A percentile compares a stretch with the other conserved stretches of the same genome.
phyloP scores from a whole-genome alignment of 371 early-diverging fungal genomes.

The Mortierella sp. region DNA sequence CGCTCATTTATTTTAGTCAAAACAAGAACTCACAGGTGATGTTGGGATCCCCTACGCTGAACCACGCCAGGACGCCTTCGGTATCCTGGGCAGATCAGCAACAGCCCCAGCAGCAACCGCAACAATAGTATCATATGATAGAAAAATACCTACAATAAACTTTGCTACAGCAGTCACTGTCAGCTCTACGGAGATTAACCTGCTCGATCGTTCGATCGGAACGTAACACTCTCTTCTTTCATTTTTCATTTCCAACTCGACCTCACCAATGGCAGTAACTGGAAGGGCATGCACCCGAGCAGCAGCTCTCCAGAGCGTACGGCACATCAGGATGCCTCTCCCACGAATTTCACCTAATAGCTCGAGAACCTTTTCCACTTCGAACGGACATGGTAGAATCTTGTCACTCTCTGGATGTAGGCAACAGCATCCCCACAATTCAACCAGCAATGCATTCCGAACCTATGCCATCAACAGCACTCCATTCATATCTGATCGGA shows the following conservation, averaged over 20 bases:
- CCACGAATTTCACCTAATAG: neutral
- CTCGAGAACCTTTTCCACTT: slow-evolving; percentile 9
- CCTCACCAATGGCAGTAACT: slow-evolving; percentile 29
- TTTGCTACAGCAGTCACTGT: slow-evolving; percentile 4
- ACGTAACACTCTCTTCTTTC: neutral
- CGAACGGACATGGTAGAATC: neutral
- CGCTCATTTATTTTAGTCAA: slow-evolving; percentile 13
- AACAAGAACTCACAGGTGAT: slow-evolving; percentile 38
- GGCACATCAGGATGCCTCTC: neutral
- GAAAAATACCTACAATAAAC: neutral
- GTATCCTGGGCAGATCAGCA: slow-evolving; percentile 54
- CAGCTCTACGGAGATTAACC: too few species aligned
- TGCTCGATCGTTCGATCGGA: slow-evolving; percentile 7
- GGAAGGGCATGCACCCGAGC: slow-evolving; percentile 40
- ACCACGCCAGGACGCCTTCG: slow-evolving; percentile 28
- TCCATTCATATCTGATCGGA: slow-evolving; percentile 18
- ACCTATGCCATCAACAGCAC: slow-evolving; percentile 16
- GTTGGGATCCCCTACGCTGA: slow-evolving; percentile 38
- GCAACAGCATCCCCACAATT: neutral
- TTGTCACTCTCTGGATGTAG: slow-evolving; percentile 2
- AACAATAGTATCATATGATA: neutral
- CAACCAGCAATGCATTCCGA: slow-evolving; percentile 5
- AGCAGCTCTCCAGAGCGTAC: slow-evolving; percentile 4
- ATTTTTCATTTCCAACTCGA: slow-evolving; percentile 3
- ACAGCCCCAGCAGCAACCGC: slow-evolving; percentile 17